These are phyloP conservation scores for Hippophae gyantsensis DNA, from an alignment of 306 rosid species.

Conservation along the genomic window DNA sequence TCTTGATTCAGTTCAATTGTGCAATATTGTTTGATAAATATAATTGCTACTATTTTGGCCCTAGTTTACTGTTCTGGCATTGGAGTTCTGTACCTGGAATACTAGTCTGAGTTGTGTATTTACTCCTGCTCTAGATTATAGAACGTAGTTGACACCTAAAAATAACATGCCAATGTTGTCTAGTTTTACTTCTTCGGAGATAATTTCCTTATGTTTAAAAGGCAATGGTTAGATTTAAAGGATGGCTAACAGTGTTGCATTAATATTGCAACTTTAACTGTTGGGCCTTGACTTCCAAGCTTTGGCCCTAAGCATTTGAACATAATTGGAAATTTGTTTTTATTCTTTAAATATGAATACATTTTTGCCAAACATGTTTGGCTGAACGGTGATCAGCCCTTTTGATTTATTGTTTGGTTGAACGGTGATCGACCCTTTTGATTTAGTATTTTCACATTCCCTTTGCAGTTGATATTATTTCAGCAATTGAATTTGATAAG, in stretches of 20 bases:
- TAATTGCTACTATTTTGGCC: too few relatives aligned
- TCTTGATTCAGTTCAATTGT: background rate
- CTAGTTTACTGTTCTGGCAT: too few relatives aligned
- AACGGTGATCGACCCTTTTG: too few relatives aligned
- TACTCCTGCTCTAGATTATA: too few relatives aligned
- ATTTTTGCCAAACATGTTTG: background rate
- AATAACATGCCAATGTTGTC: too few relatives aligned
- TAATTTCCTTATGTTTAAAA: background rate
- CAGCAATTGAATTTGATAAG: slow-evolving; percentile 51
- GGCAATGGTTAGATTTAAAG: too few relatives aligned
- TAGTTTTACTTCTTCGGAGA: background rate
- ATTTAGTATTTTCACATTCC: background rate
- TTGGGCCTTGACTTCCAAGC: background rate
- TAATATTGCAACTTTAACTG: background rate
- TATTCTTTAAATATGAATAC: background rate
- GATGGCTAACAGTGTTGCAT: background rate
- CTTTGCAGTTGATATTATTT: slow-evolving; percentile 52
- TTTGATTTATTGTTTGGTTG: background rate
- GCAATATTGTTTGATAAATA: too few relatives aligned
- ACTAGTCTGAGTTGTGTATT: too few relatives aligned
- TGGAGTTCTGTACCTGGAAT: too few relatives aligned
- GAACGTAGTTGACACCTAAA: too few relatives aligned
- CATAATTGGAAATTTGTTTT: background rate
- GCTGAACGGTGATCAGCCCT: slow-evolving; percentile 7
- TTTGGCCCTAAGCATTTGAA: background rate